Percentiles rank a stretch among this genome's conserved stretches.
Conservation (phyloP, 768 basidiomycete genomes). For the Lyophyllum shimeji region DNA sequence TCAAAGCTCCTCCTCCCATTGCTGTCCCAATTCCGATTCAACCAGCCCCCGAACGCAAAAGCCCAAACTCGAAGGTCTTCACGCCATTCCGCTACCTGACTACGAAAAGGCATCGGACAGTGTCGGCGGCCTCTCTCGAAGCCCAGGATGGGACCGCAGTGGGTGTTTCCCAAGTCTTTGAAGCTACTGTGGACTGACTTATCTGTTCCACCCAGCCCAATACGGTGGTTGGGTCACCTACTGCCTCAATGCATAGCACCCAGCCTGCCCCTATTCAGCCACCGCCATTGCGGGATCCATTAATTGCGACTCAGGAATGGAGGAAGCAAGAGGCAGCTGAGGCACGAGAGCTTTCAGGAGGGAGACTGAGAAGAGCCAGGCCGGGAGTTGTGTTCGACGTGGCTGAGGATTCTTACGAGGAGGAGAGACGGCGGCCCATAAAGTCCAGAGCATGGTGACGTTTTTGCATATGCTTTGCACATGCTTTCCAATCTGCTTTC, state of each 20-base stretch:
- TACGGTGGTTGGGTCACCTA: conserved; percentile 75
- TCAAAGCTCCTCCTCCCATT: conserved; percentile 13
- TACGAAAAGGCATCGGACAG: conserved; percentile 58
- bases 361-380: conserved; percentile 42
- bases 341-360: conserved; percentile 34
- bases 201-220: conserved; percentile 44
- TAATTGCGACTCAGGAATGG: conserved; percentile 69
- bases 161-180: conserved; percentile 27
- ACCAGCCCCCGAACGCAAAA: conserved; percentile 32
- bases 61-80: conserved; percentile 47
- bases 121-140: conserved; percentile 76
- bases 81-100: conserved; percentile 63
- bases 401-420: conserved; percentile 51
- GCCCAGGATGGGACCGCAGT: conserved; percentile 81
- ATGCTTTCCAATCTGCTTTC: neutral
- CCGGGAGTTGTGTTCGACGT: conserved; percentile 71
- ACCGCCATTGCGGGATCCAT: conserved; percentile 64
- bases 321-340: conserved; percentile 61
- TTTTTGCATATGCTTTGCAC: neutral
- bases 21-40: conserved; percentile 33
- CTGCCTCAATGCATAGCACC: conserved; percentile 60
- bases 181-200: conserved; percentile 10
- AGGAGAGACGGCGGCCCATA: conserved; percentile 26
- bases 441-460: conserved; percentile 12
- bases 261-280: conserved; percentile 45